Evolutionary conservation across 805 yeast genomes (phyloP).

Genomic region (Saccharomyces jurei): DNA sequence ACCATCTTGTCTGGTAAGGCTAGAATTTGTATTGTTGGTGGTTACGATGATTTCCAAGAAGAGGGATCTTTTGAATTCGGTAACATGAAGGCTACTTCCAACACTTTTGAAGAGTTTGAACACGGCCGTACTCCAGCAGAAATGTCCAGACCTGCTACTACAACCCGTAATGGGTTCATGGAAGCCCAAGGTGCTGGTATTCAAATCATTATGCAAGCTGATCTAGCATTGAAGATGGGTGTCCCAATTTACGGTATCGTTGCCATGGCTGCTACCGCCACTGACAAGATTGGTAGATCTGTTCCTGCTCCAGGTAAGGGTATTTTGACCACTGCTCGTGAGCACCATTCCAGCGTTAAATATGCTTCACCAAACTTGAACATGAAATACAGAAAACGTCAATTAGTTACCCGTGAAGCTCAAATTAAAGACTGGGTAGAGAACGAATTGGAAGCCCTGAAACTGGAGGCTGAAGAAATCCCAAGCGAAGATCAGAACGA

Average conservation of each 20-base stretch:
- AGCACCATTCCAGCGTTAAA: conserved; percentile 73
- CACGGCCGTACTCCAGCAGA: conserved; percentile 97
- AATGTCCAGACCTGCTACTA: conserved; percentile 97
- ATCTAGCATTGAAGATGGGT: conserved; percentile 93
- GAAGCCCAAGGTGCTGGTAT: conserved; percentile 99
- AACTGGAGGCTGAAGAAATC: conserved; percentile 58
- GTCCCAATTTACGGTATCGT: conserved; percentile 95
- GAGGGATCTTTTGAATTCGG: conserved; percentile 97
- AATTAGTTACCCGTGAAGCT: conserved; percentile 64
- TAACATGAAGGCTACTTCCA: conserved; percentile 97
- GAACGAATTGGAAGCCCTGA: conserved; percentile 60
- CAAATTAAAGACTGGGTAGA: conserved; percentile 85
- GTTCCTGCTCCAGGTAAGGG: conserved; percentile 99
- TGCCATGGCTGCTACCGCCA: conserved; percentile 92
- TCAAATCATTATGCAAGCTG: conserved; percentile 92
- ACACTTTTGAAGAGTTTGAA: conserved; percentile 76
- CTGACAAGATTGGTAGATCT: conserved; percentile 97
- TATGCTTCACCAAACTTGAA: conserved; percentile 75
- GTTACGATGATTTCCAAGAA: conserved; percentile 98
- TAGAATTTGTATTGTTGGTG: conserved; percentile 94
- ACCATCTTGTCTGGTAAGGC: conserved; percentile 91
- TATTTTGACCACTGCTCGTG: conserved; percentile 95
- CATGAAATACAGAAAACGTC: conserved; percentile 89
- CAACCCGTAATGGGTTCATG: conserved; percentile 96
- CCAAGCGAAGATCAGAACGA: conserved; percentile 43